A percentile compares a stretch with the other conserved stretches of the same genome.
phyloP scores from a whole-genome alignment of 1,284 basidiomycete species.

The Rhodotorula sp. region DNA sequence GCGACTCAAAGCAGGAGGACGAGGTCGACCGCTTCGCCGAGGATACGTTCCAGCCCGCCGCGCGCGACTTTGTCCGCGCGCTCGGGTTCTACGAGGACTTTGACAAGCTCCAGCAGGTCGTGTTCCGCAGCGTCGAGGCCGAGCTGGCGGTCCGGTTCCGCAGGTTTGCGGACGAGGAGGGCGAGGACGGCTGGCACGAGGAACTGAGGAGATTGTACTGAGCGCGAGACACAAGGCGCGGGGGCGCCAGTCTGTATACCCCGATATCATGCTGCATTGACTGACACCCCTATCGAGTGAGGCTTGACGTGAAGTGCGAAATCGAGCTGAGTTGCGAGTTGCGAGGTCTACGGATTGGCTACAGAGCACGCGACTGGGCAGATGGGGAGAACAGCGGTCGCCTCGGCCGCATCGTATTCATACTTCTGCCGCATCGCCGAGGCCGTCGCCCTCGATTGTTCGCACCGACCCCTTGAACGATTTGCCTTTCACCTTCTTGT shows the following conservation, averaged over 20 bases:
- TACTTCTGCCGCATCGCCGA: slow-evolving; percentile 19
- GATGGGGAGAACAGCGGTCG: background rate
- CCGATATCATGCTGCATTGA: background rate
- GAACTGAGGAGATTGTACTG: slow-evolving; percentile 27
- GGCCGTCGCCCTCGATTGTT: slow-evolving; percentile 36
- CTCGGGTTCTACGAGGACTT: slow-evolving; percentile 16
- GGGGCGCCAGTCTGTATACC: background rate
- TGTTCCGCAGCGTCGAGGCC: slow-evolving; percentile 25
- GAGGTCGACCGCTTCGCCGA: slow-evolving; percentile 9
- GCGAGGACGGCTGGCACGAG: slow-evolving; percentile 11
- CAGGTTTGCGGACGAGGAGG: background rate
- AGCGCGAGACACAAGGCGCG: background rate
- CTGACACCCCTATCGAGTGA: too few relatives aligned
- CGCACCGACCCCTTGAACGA: slow-evolving; percentile 26
- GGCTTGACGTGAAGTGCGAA: too few relatives aligned
- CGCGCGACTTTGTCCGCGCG: slow-evolving; percentile 13
- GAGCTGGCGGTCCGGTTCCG: slow-evolving; percentile 20
- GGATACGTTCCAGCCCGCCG: slow-evolving; percentile 22
- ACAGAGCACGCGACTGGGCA: too few relatives aligned
- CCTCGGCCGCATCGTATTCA: background rate
- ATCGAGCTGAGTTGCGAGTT: too few relatives aligned
- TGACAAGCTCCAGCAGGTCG: slow-evolving; percentile 16
- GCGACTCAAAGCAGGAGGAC: background rate
- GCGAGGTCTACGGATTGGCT: background rate
- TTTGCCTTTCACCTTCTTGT: slow-evolving; percentile 41